Evolutionary conservation across 1,139 yeast genomes (phyloP).

Genomic region (Pichia cactophila): DNA sequence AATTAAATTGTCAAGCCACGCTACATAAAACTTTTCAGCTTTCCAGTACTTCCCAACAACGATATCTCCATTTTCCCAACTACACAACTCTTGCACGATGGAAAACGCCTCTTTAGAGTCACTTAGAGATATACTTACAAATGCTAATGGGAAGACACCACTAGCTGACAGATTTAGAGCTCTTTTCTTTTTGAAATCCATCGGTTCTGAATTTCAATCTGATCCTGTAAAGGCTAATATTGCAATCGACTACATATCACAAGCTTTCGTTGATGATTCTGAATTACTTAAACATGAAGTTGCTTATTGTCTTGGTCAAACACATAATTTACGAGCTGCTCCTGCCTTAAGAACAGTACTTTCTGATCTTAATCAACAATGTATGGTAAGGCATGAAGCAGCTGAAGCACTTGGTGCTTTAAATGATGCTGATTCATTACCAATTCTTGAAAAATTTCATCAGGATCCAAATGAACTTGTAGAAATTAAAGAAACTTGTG

Average conservation of each 20-base stretch:
- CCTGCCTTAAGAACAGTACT: conserved; percentile 69
- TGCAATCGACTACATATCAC: conserved; percentile 83
- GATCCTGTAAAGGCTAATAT: conserved; percentile 43
- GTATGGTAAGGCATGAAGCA: conserved; percentile 99
- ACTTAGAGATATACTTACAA: conserved; percentile 60
- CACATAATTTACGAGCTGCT: conserved; percentile 74
- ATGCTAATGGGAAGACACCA: conserved; percentile 57
- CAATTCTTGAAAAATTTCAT: conserved; percentile 54
- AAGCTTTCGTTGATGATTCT: conserved; percentile 71
- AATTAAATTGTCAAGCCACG: conserved; percentile 27
- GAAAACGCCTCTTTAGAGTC: conserved; percentile 49
- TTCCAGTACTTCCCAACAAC: neutral
- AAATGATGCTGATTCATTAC: conserved; percentile 73
- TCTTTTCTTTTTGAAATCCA: conserved; percentile 76
- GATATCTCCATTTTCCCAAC: neutral
- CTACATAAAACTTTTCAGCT: neutral
- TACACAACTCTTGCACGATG: neutral
- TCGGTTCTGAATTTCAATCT: conserved; percentile 54
- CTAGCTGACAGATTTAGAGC: conserved; percentile 90
- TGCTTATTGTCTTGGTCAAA: conserved; percentile 97
- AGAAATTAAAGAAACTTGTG: conserved; percentile 96
- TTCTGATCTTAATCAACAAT: conserved; percentile 58
- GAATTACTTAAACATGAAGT: conserved; percentile 96
- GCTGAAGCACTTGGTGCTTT: conserved; percentile 98
- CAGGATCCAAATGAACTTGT: conserved; percentile 62